Conservation (phyloP, 345 rosid genomes). For the Pugionium dolabratum region DNA sequence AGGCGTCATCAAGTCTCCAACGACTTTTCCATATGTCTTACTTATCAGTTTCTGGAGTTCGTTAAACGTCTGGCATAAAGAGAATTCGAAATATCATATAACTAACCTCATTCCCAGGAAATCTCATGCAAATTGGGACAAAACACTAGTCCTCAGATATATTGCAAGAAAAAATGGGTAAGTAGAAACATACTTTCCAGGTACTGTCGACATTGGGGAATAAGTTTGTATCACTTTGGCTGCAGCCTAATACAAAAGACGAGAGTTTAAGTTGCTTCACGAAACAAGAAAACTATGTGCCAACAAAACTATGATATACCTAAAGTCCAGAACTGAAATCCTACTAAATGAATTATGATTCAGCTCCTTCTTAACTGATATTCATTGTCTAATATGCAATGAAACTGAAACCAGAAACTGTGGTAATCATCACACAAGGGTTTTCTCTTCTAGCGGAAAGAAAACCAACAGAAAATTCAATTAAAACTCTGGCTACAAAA, state of each 20-base stretch:
- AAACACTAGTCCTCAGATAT: conserved; percentile 15
- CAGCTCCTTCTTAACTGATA: conserved; percentile 3
- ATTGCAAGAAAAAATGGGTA: background rate
- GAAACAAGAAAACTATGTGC: conserved; percentile 2
- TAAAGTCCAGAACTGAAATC: background rate
- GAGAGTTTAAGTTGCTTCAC: conserved; percentile 28
- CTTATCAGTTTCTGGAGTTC: conserved; percentile 72
- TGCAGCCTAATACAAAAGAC: conserved; percentile 51
- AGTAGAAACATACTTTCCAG: conserved; percentile 69
- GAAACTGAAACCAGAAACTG: conserved; percentile 1
- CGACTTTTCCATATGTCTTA: conserved; percentile 80
- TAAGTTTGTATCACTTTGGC: conserved; percentile 58
- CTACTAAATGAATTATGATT: background rate
- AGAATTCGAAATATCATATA: background rate
- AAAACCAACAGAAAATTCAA: background rate
- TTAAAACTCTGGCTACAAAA: background rate
- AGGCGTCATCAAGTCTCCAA: conserved; percentile 95
- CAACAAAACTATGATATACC: conserved; percentile 6
- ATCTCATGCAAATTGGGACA: background rate
- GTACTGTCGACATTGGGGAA: conserved; percentile 86
- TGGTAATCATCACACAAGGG: conserved; percentile 11
- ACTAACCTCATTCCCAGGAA: conserved; percentile 3
- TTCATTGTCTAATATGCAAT: background rate
- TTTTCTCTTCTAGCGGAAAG: background rate
- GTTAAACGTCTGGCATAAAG: conserved; percentile 61